Evolutionary conservation across 257 asterid species (phyloP), one percentile per base, ranked within the genome.

Genomic region (Parsonsia alboflavescens): DNA sequence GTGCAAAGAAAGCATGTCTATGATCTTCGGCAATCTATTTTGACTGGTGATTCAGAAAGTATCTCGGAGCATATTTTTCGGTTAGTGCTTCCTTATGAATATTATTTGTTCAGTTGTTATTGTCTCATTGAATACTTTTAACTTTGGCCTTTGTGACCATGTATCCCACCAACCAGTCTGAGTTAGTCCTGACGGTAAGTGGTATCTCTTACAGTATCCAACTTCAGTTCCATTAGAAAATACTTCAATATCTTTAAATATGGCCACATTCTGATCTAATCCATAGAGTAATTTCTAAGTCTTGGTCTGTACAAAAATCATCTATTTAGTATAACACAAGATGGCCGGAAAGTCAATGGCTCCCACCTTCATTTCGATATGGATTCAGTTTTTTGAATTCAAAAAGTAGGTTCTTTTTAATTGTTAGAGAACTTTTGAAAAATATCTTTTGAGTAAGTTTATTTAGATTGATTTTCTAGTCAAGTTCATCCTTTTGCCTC

Each of bases 1-100:
- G 97, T 95, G 83, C 99, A 95, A 84, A 84, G 99, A 82, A 92
- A 91, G 82, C 98, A 95, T 79, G 96, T 95, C 71, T 95, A 95
- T 76, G 91, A 89, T 81, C 99, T 95, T 83, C 93, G 99, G 28
- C 99, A 95, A 77, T 83, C 94, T 73, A 83, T 90, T 72, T 86
- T 95, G 83, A 80, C 91, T 6, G 98, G 99, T 59, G 90, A 87
- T 82, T 82, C 90, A n/a, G 97, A 89, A 72, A 90, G 95, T 85
- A 92, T 96, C 75, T 86, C 97, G 0, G 91, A 92, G 84, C 93
- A 88, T 49, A 87, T 92, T 80, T 87, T 86, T 75, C 96, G 87
- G 99, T 94, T 80, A 86, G 98, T 87, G 49, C 78, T 79, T 67
- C 72, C 62, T 73, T 19, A 45, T 72, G 42, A 17, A 26, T 26